Base-by-base conservation (phyloP, 306 rosid species). In the Casuarina glauca region DNA sequence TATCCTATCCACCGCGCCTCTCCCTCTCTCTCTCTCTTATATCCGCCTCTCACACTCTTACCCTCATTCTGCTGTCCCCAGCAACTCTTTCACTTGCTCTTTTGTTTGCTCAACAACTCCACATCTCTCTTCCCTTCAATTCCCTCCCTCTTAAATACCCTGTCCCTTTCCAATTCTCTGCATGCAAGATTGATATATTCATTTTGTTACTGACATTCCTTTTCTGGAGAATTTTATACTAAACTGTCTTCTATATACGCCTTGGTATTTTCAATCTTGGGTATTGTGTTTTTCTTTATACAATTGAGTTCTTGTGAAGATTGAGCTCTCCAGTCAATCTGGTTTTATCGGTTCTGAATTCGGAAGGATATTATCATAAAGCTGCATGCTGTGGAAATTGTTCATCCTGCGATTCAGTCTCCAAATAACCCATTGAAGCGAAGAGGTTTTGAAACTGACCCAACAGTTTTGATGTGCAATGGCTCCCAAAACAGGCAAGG, bases 401-500 rank as follows among this genome's bases (percentile, higher is more conserved):
- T 54, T 48, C 11, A 57, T 72, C 82, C 86, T 86, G 84, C 84
- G 69, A 69, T 76, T 82, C 85, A 79, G 77, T 38, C 69, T 83
- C 85, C 45, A 69, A 61, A 17, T 45, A 66, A 48, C 13, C 51
- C 69, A 52, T 39, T 46, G 2, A 6, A 38, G 7, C 19, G 68
- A 32, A 13, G 13, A 69, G 49, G 60, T 41, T 70, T 9, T 57
- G n/a, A 38, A 69, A 70, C 48, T 32, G 48, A 52, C 16, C 58
- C 73, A 38, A 61, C 73, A 41, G 81, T 70, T 73, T 68, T 74
- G 74, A 77, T 60, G 76, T 52, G 76, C 77, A 91, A 93, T 94
- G 98, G 98, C 98, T 82, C 98, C 98, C 3, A 94, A 92, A 71
- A 75, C 91, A 0, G 96, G 97, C 39, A 94, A 88, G 74, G 81